These are phyloP conservation scores for Flaveria bidentis DNA, from an alignment of 129 eudicot species.

Conservation along the genomic window DNA sequence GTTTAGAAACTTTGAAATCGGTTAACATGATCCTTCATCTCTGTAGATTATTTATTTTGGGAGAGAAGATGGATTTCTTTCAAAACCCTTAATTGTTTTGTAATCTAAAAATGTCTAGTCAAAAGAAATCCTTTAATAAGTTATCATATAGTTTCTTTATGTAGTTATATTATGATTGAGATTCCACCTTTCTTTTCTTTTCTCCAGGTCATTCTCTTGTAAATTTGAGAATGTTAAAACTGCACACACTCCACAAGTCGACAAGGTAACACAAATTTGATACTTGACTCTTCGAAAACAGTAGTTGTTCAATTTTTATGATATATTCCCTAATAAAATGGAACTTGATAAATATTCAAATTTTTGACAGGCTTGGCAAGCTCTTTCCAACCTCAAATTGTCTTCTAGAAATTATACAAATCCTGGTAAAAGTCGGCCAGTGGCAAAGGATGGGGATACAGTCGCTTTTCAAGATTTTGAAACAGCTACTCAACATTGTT, in stretches of 20 bases:
- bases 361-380: constrained; percentile 80
- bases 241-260: constrained; percentile 44
- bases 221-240: constrained; percentile 50
- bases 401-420: constrained; percentile 57
- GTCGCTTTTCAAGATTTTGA: constrained; percentile 31
- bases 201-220: constrained; percentile 51
- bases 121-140: background rate
- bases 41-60: background rate
- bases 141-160: background rate
- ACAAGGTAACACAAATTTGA: constrained; percentile 59
- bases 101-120: background rate
- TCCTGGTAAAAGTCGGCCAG: constrained; percentile 69
- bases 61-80: background rate
- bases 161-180: background rate
- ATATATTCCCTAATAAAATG: background rate
- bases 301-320: background rate
- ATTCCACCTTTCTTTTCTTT: constrained; percentile 5
- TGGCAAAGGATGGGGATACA: constrained; percentile 27
- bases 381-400: constrained; percentile 65
- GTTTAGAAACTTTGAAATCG: constrained; percentile 12
- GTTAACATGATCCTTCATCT: background rate
- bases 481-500: constrained; percentile 33
- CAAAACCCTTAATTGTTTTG: background rate
- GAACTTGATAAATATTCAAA: constrained; percentile 5
- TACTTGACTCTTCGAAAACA: background rate